Base-by-base conservation (phyloP, 2,329 filamentous ascomycete species). In the Ustilaginoidea virens region DNA sequence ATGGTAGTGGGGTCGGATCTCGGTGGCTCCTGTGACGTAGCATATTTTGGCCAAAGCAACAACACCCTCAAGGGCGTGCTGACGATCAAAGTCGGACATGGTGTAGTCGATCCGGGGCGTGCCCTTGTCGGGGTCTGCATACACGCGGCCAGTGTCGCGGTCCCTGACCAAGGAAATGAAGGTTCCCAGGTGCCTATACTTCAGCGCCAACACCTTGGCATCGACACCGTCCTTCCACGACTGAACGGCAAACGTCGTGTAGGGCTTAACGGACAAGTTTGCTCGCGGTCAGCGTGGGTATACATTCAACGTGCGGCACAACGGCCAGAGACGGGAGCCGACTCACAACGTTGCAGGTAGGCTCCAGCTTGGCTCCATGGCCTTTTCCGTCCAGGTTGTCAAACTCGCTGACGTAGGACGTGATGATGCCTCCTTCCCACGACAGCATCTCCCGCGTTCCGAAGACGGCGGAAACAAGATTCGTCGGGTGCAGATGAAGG, bases 331-430 rank as follows among this genome's bases (percentile, higher is more conserved):
- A n/a, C n/a, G n/a, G n/a, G n/a, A n/a, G n/a, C n/a, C n/a, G n/a
- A 46, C 62, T 43, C 45, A 68, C 64, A 32, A 73, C 39, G 78
- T 90, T 86, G 42, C 68, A 69, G 2, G 70, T 70, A 7, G 74
- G 63, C 58, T 94, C 85, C 17, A 94, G 60, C 50, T 92, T 92
- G 27, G 66, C 64, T 22, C 87, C 87, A 42, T 94, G 82, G 33
- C 83, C 82, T 23, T 74, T 62, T 5, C 70, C 69, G 47, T 93
- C 83, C 1, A 86, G 61, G 40, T 94, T 78, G 38, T 92, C 80
- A 40, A 86, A 82, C 30, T 80, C 73, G 24, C 65, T 70, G 37
- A 81, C 76, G 12, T 86, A 74, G 4, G 72, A 69, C 0, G 86
- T 94, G 33, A 94, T 69, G 40, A 86, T 86, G 2, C 74, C 67